Evolutionary conservation across 2,329 filamentous ascomycete genomes (phyloP).

Genomic region (Colletotrichum musae): DNA sequence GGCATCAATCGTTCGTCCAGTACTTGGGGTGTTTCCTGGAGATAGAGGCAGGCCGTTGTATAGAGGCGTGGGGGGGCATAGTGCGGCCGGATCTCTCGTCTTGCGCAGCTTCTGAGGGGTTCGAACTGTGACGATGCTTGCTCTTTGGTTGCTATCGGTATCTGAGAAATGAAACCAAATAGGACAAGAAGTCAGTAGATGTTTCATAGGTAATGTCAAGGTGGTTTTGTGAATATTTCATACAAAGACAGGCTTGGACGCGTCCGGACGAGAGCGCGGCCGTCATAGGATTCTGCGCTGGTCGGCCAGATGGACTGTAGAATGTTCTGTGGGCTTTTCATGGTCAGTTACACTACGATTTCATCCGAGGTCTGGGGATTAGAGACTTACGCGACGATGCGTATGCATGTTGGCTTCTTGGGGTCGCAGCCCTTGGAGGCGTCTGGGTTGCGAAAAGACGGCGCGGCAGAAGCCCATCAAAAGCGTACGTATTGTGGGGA

Average conservation of each 20-base stretch:
- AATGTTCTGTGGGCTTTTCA: background rate
- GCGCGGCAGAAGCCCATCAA: background rate
- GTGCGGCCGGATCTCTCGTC: background rate
- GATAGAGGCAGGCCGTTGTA: background rate
- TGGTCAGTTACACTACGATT: background rate
- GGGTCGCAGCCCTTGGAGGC: too few species aligned
- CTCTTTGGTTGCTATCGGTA: conserved; percentile 30
- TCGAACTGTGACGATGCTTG: conserved; percentile 13
- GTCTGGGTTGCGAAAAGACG: background rate
- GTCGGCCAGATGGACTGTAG: conserved; percentile 19
- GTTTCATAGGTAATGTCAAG: too few species aligned
- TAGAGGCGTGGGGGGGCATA: conserved; percentile 6
- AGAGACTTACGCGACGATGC: conserved; percentile 1
- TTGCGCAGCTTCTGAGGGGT: conserved; percentile 2
- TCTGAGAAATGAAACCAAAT: background rate
- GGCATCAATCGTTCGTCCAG: conserved; percentile 2
- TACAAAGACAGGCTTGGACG: conserved; percentile 26
- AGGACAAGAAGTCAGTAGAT: background rate
- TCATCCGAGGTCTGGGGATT: background rate
- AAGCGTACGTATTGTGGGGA: background rate
- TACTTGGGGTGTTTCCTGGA: background rate
- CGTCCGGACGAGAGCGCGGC: conserved; percentile 20
- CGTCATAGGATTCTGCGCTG: conserved; percentile 28
- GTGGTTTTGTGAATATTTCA: background rate
- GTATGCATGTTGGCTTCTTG: background rate